Evolutionary conservation across 306 rosid species (phyloP).

Genomic region (Arachis stenosperma): DNA sequence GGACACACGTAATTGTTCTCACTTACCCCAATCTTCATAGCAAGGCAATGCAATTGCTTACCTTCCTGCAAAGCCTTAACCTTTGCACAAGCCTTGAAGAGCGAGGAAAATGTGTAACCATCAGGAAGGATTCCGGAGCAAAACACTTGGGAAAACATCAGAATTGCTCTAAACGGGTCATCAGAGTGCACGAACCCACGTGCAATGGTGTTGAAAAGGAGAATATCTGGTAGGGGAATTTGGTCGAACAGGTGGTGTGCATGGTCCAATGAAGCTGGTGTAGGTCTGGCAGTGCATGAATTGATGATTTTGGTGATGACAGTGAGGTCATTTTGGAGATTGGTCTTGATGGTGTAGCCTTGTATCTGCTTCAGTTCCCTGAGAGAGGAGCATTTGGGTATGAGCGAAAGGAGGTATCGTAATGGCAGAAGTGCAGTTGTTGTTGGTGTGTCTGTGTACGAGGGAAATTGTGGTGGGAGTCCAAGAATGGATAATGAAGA

Average conservation of each 20-base stretch:
- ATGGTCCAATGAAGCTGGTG: conserved; percentile 54
- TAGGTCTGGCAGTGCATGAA: conserved; percentile 55
- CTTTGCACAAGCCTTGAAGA: conserved; percentile 77
- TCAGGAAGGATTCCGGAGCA: conserved; percentile 62
- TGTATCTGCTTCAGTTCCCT: conserved; percentile 74
- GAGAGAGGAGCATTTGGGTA: conserved; percentile 69
- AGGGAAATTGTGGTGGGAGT: conserved; percentile 43
- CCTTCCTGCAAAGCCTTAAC: conserved; percentile 73
- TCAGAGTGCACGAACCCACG: conserved; percentile 70
- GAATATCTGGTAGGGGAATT: conserved; percentile 68
- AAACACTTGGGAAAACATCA: conserved; percentile 47
- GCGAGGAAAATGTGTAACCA: conserved; percentile 78
- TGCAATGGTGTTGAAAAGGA: conserved; percentile 69
- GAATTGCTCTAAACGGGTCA: conserved; percentile 60
- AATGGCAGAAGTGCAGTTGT: conserved; percentile 29
- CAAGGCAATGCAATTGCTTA: conserved; percentile 70
- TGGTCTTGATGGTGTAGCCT: conserved; percentile 71
- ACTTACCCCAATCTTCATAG: conserved; percentile 58
- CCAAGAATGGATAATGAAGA: conserved; percentile 46
- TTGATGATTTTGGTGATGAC: conserved; percentile 64
- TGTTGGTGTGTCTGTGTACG: conserved; percentile 38
- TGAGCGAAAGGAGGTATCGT: conserved; percentile 53
- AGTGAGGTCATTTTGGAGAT: conserved; percentile 52
- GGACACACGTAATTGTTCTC: conserved; percentile 62
- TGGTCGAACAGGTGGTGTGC: conserved; percentile 65